phyloP scores from a whole-genome alignment of 2,329 filamentous ascomycete species.

The Neofusicoccum ribis region DNA sequence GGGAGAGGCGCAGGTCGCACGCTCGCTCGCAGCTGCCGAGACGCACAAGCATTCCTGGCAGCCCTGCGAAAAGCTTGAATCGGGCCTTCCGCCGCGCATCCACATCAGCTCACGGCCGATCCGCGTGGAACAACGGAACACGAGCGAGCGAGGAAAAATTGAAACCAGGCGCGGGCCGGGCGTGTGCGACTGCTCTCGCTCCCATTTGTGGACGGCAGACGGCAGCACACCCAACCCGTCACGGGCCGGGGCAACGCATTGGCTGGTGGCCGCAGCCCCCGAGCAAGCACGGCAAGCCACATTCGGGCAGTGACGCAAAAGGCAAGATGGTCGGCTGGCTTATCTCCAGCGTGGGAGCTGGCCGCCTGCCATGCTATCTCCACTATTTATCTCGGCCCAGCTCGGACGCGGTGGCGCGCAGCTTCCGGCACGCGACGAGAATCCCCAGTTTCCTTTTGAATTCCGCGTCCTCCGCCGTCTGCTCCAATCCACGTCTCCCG shows the following conservation, averaged over 20 bases:
- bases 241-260: not conserved
- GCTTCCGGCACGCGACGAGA: not conserved
- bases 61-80: conserved; percentile 14
- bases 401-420: not conserved
- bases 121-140: not conserved
- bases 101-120: not conserved
- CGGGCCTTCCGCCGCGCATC: conserved; percentile 1
- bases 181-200: too few relatives aligned
- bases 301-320: not conserved
- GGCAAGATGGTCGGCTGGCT: not conserved
- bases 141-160: not conserved
- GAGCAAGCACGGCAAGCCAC: not conserved
- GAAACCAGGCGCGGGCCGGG: too few relatives aligned
- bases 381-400: conserved; percentile 21
- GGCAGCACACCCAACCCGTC: too few relatives aligned
- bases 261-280: not conserved
- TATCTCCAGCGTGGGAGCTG: not conserved
- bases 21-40: not conserved
- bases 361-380: not conserved
- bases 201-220: too few relatives aligned
- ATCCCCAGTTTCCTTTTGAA: conserved; percentile 1
- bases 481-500: not conserved
- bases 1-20: not conserved
- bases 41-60: conserved; percentile 10
- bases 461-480: not conserved